These are phyloP conservation scores for Rehmannia glutinosa DNA, from an alignment of 257 asterid genomes.

Conservation along the genomic window DNA sequence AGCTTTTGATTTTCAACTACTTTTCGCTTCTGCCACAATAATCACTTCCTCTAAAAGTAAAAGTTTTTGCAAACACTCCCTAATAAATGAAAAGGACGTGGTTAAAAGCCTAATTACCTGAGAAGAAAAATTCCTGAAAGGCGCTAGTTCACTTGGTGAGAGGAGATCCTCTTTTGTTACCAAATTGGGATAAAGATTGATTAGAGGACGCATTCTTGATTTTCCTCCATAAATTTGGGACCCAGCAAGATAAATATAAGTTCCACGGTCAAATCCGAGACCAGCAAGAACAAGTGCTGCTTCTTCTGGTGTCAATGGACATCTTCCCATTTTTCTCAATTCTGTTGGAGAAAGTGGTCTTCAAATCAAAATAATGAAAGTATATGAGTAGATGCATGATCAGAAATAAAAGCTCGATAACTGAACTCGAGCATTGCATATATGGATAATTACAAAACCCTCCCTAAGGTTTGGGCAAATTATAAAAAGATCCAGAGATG, in stretches of 20 bases:
- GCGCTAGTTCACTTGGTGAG: slow-evolving; percentile 62
- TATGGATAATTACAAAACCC: too few relatives aligned
- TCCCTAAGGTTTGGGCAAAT: too few relatives aligned
- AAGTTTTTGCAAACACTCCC: too few relatives aligned
- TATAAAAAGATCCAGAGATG: too few relatives aligned
- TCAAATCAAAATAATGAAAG: not conserved
- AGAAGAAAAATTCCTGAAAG: slow-evolving; percentile 79
- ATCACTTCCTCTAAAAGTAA: too few relatives aligned
- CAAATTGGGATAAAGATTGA: slow-evolving; percentile 56
- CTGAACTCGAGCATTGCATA: too few relatives aligned
- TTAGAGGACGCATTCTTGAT: slow-evolving; percentile 63
- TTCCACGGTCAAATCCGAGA: slow-evolving; percentile 56
- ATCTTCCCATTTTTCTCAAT: slow-evolving; percentile 63
- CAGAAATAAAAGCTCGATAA: not conserved
- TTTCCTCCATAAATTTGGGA: slow-evolving; percentile 72
- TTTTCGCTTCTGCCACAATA: too few relatives aligned
- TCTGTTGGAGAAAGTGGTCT: slow-evolving; percentile 47
- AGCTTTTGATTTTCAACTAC: too few relatives aligned
- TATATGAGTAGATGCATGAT: too few relatives aligned
- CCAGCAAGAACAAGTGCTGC: slow-evolving; percentile 78
- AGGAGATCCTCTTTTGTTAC: slow-evolving; percentile 84
- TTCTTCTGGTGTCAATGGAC: slow-evolving; percentile 96
- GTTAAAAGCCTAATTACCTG: slow-evolving; percentile 62
- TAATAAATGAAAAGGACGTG: too few relatives aligned
- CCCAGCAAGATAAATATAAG: slow-evolving; percentile 82